Conservation (phyloP, 345 rosid species). For the Rhodamnia argentea region DNA sequence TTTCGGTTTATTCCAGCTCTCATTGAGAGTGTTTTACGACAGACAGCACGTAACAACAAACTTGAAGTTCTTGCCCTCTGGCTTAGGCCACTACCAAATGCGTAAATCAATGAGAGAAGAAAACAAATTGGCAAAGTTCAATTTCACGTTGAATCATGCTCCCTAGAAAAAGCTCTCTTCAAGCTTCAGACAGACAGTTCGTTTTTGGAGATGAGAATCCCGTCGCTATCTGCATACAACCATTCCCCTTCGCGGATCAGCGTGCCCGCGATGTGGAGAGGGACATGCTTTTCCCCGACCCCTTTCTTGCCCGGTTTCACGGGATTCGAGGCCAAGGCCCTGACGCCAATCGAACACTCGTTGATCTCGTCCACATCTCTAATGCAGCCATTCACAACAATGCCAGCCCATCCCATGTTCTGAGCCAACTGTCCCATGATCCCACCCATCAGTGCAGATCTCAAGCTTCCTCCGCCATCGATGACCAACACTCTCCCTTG, state of each 20-base stretch:
- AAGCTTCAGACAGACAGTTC: slow-evolving; percentile 41
- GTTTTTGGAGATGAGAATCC: slow-evolving; percentile 49
- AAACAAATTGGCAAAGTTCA: background rate
- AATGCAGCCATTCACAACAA: slow-evolving; percentile 70
- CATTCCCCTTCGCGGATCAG: slow-evolving; percentile 66
- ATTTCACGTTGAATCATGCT: background rate
- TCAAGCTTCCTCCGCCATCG: slow-evolving; percentile 87
- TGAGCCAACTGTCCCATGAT: slow-evolving; percentile 66
- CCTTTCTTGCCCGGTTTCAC: slow-evolving; percentile 71
- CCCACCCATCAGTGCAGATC: slow-evolving; percentile 80
- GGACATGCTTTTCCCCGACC: slow-evolving; percentile 58
- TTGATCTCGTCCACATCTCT: slow-evolving; percentile 84
- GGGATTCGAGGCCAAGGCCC: slow-evolving; percentile 78
- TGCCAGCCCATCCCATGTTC: slow-evolving; percentile 80
- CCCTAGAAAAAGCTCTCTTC: background rate
- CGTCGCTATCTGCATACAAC: slow-evolving; percentile 85
- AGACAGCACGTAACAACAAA: background rate
- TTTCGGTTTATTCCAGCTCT: background rate
- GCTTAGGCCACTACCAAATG: background rate
- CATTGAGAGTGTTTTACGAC: background rate
- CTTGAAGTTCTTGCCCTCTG: background rate
- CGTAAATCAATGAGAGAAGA: background rate
- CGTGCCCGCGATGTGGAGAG: slow-evolving; percentile 49
- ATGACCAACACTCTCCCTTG: slow-evolving; percentile 74
- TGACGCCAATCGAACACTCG: slow-evolving; percentile 59